Percentiles rank a stretch among this genome's conserved stretches.
phyloP scores from a whole-genome alignment of 2,329 filamentous ascomycete genomes.

The Cladosporium oxysporum region DNA sequence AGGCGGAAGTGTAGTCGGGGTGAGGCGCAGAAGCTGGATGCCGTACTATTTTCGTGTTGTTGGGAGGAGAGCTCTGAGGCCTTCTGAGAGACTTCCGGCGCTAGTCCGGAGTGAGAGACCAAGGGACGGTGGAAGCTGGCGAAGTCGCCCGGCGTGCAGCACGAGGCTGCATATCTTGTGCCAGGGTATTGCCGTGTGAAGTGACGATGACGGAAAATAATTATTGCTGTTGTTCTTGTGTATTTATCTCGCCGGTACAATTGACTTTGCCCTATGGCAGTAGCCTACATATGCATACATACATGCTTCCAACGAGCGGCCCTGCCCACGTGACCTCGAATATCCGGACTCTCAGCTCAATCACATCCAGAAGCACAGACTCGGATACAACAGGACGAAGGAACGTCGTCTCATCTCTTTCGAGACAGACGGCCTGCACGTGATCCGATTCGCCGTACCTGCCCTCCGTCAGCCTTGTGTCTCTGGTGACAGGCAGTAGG shows the following conservation, averaged over 20 bases:
- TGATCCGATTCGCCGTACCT: neutral
- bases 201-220: neutral
- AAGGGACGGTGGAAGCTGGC: neutral
- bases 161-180: neutral
- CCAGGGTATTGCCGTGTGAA: neutral
- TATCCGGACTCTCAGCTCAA: neutral
- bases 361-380: neutral
- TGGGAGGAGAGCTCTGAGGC: conserved; percentile 3
- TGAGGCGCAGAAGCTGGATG: conserved; percentile 2
- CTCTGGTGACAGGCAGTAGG: neutral
- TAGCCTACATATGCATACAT: neutral
- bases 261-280: neutral
- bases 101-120: neutral
- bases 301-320: neutral
- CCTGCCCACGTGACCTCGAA: neutral
- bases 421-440: neutral
- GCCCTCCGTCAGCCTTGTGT: neutral
- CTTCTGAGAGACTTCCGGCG: neutral
- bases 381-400: neutral
- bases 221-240: neutral
- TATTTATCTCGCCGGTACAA: neutral
- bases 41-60: conserved; percentile 17
- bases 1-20: neutral
- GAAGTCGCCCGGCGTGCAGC: neutral
- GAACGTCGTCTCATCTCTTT: neutral